phyloP scores from a whole-genome alignment of 192 early-diverging fungal species.

The Pilobolus umbonatus region DNA sequence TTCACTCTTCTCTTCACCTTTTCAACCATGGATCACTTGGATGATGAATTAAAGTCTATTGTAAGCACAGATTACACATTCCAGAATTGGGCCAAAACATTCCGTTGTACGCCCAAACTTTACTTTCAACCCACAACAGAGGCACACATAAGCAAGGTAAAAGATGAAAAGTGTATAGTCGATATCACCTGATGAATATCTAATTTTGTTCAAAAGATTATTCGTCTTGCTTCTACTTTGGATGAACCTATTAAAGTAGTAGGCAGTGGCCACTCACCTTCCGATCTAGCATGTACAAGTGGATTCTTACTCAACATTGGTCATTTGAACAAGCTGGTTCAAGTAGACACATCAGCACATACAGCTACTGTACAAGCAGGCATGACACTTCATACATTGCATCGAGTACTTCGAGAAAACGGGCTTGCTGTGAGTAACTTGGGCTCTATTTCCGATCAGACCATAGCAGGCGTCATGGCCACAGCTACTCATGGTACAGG shows the following conservation, averaged over 20 bases:
- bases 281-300: constrained; percentile 63
- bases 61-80: constrained; percentile 33
- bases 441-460: constrained; percentile 73
- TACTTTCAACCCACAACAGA: constrained; percentile 60
- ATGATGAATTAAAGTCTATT: constrained; percentile 18
- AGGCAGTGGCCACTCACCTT: constrained; percentile 72
- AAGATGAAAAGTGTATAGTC: neutral
- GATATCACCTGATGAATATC: neutral
- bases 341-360: constrained; percentile 40
- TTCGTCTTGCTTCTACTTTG: constrained; percentile 35
- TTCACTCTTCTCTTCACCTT: too few relatives aligned
- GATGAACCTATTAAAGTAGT: constrained; percentile 55
- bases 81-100: constrained; percentile 68
- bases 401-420: constrained; percentile 48
- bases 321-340: constrained; percentile 51
- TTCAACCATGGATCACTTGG: constrained; percentile 14
- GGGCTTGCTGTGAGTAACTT: constrained; percentile 62
- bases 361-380: constrained; percentile 63
- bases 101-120: constrained; percentile 48
- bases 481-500: constrained; percentile 75
- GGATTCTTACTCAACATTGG: constrained; percentile 68
- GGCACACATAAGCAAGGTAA: constrained; percentile 54
- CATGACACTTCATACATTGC: constrained; percentile 57
- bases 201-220: constrained; percentile 38
- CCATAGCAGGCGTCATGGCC: constrained; percentile 64